A percentile compares a stretch with the other conserved stretches of the same genome.
Conservation (phyloP, 1,284 basidiomycete species). For the Puccinia triticina region DNA sequence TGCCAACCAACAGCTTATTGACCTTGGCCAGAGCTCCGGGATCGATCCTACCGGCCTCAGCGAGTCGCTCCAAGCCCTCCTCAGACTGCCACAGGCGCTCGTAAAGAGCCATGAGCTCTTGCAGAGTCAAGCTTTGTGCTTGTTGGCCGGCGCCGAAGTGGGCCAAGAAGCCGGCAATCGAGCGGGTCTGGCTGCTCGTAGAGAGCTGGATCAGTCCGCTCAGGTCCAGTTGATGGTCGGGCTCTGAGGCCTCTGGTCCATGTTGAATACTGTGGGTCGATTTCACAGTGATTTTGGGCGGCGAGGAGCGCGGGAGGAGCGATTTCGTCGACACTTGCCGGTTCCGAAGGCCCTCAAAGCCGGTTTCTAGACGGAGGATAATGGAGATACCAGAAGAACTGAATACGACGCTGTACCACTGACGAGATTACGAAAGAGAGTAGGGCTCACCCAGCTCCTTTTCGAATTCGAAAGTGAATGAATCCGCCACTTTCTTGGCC, state of each 20-base stretch:
- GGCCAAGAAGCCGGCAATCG: slow-evolving; percentile 35
- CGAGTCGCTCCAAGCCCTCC: slow-evolving; percentile 17
- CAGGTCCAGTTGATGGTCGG: slow-evolving; percentile 36
- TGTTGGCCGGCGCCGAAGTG: slow-evolving; percentile 1
- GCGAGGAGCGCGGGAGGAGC: slow-evolving; percentile 23
- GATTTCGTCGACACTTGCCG: slow-evolving; percentile 33
- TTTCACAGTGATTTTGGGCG: slow-evolving; percentile 33
- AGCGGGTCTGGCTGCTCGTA: slow-evolving; percentile 34
- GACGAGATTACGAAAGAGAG: neutral
- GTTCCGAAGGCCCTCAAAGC: slow-evolving; percentile 15
- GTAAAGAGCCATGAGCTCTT: slow-evolving; percentile 35
- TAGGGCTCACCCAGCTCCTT: slow-evolving; percentile 26
- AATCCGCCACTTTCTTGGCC: slow-evolving; percentile 40
- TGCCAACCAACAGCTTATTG: slow-evolving; percentile 30
- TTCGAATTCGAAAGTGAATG: slow-evolving; percentile 32
- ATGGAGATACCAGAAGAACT: neutral
- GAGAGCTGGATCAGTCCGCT: slow-evolving; percentile 44
- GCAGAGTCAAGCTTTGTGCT: slow-evolving; percentile 4
- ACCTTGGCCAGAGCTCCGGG: slow-evolving; percentile 23
- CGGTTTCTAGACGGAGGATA: neutral
- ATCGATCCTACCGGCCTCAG: slow-evolving; percentile 34
- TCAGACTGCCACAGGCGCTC: slow-evolving; percentile 35
- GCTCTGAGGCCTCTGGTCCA: slow-evolving; percentile 18
- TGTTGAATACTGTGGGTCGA: slow-evolving; percentile 40
- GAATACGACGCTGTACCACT: neutral